Conservation (phyloP, 2,329 filamentous ascomycete species). For the Trichoderma simmonsii region DNA sequence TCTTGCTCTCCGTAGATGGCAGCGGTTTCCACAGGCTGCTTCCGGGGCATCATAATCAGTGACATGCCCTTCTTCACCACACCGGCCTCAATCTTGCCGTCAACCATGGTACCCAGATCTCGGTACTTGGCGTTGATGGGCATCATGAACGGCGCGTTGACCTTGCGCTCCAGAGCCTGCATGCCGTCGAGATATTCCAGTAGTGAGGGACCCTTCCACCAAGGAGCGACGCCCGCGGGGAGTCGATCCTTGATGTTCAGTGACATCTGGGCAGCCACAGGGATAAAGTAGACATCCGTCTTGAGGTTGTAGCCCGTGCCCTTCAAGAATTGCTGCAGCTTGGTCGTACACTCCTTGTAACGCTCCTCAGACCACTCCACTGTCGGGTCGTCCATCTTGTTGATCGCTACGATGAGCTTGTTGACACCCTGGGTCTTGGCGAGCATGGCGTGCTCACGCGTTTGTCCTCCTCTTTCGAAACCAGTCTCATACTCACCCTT, state of each 20-base stretch:
- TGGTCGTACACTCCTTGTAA: conserved; percentile 89
- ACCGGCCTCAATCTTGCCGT: conserved; percentile 95
- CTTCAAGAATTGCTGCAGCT: conserved; percentile 84
- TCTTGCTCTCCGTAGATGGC: conserved; percentile 94
- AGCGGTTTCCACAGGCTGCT: conserved; percentile 72
- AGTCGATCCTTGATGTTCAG: conserved; percentile 87
- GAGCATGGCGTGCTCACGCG: conserved; percentile 93
- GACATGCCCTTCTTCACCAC: conserved; percentile 86
- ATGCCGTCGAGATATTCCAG: conserved; percentile 95
- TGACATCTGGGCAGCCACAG: conserved; percentile 84
- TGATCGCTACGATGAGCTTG: conserved; percentile 90
- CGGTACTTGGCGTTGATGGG: conserved; percentile 92
- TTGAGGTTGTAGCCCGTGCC: conserved; percentile 92
- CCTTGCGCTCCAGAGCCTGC: conserved; percentile 88
- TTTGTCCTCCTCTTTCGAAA: conserved; percentile 94
- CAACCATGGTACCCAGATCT: conserved; percentile 95
- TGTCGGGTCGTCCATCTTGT: conserved; percentile 99
- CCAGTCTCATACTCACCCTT: conserved; percentile 99
- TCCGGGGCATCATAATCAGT: conserved; percentile 95
- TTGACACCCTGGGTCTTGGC: conserved; percentile 98
- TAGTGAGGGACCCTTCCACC: conserved; percentile 86
- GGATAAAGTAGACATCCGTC: conserved; percentile 92
- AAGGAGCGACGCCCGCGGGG: conserved; percentile 70
- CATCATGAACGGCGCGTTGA: conserved; percentile 99
- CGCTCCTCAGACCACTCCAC: conserved; percentile 94